Percentiles rank a stretch among this genome's conserved stretches.
These are phyloP conservation scores for Clitopilus passeckerianus DNA, from an alignment of 768 basidiomycete genomes.

Conservation along the genomic window DNA sequence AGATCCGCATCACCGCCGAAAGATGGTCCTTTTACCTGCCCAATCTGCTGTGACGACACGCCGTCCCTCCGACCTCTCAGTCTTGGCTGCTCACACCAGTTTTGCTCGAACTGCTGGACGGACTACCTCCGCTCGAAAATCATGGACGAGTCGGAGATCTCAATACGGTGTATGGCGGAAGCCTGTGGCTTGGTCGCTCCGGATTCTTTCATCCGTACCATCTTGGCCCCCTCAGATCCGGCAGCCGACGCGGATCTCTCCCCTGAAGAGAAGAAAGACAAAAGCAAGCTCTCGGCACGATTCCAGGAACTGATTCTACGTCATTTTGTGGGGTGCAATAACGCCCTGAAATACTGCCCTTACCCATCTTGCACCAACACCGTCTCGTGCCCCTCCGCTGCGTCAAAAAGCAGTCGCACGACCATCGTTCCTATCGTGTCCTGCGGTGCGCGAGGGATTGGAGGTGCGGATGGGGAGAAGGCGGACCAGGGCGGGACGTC, in stretches of 20 bases:
- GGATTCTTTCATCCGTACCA: constrained; percentile 54
- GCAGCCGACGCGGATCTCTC: constrained; percentile 16
- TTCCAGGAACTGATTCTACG: constrained; percentile 87
- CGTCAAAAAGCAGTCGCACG: constrained; percentile 67
- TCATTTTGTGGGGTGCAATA: constrained; percentile 83
- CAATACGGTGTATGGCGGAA: constrained; percentile 78
- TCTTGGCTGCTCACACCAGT: constrained; percentile 79
- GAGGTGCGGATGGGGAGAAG: constrained; percentile 24
- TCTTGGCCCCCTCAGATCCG: constrained; percentile 35
- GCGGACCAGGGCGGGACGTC: constrained; percentile 22
- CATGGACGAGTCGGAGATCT: constrained; percentile 72
- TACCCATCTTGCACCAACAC: constrained; percentile 93
- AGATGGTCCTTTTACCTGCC: constrained; percentile 71
- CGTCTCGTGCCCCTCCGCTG: constrained; percentile 83
- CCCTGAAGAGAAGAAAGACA: constrained; percentile 28
- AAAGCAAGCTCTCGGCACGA: constrained; percentile 51
- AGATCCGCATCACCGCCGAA: constrained; percentile 21
- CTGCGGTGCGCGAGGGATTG: constrained; percentile 63
- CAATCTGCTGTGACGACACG: constrained; percentile 87
- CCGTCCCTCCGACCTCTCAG: constrained; percentile 55
- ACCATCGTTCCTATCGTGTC: constrained; percentile 85
- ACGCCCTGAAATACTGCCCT: constrained; percentile 89
- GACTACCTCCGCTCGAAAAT: constrained; percentile 80
- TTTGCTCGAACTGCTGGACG: constrained; percentile 81
- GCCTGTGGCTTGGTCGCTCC: constrained; percentile 62